phyloP scores from a whole-genome alignment of 441 rosid species.

The Geranium incanum region DNA sequence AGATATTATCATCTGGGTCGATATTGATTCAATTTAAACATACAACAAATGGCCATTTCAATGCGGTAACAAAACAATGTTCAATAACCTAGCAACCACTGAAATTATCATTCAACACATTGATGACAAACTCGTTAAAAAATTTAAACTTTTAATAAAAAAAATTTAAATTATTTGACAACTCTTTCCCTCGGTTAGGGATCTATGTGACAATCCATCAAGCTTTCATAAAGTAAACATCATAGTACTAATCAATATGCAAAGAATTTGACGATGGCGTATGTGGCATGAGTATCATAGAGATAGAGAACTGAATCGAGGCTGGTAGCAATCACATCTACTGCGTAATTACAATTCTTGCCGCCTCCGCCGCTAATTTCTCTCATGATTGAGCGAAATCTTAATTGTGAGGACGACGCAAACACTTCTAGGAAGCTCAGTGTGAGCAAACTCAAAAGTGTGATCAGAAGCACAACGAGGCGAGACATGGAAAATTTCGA shows the following conservation, averaged over 20 bases:
- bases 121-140: not conserved
- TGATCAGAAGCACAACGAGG: not conserved
- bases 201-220: not conserved
- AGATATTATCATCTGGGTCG: not conserved
- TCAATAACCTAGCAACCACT: too few relatives aligned
- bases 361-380: conserved; percentile 22
- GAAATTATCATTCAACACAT: not conserved
- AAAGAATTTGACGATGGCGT: conserved; percentile 77
- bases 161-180: not conserved
- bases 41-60: not conserved
- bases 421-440: not conserved
- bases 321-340: conserved; percentile 57
- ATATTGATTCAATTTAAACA: not conserved
- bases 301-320: conserved; percentile 48
- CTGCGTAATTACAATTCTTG: conserved; percentile 33
- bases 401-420: not conserved
- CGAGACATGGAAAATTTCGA: conserved; percentile 32
- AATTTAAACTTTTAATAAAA: too few relatives aligned
- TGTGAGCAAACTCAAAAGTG: not conserved
- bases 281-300: conserved; percentile 56
- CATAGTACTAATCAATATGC: conserved; percentile 62
- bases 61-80: too few relatives aligned
- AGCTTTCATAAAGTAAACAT: not conserved
- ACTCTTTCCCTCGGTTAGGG: not conserved
- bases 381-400: conserved; percentile 58